phyloP scores from a whole-genome alignment of 768 basidiomycete genomes.

The Podaxis carcinomalis region DNA sequence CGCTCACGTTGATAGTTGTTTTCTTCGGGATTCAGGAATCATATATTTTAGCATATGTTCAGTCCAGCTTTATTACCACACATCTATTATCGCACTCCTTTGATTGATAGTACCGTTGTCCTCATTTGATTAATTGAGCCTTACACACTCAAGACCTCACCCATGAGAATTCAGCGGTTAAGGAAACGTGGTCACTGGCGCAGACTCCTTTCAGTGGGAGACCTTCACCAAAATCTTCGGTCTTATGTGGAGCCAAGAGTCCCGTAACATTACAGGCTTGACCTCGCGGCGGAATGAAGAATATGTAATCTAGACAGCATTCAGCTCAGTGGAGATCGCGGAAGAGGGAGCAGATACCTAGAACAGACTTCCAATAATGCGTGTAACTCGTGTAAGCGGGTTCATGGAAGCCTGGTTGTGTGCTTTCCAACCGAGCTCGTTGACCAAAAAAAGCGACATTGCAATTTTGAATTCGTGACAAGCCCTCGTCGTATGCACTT shows the following conservation, averaged over 20 bases:
- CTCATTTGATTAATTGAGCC: conserved; percentile 3
- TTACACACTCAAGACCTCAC: conserved; percentile 12
- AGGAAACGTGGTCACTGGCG: conserved; percentile 83
- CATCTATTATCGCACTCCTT: conserved; percentile 13
- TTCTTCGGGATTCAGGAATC: background rate
- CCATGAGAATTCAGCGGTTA: conserved; percentile 61
- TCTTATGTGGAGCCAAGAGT: conserved; percentile 58
- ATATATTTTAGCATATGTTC: background rate
- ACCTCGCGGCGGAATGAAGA: conserved; percentile 52
- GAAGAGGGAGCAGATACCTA: conserved; percentile 45
- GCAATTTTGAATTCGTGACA: conserved; percentile 18
- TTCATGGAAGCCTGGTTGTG: conserved; percentile 56
- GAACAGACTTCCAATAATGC: conserved; percentile 76
- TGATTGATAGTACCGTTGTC: background rate
- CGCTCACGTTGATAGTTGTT: conserved; percentile 33
- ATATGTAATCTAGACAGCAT: conserved; percentile 75
- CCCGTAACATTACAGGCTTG: conserved; percentile 36
- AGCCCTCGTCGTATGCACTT: conserved; percentile 69
- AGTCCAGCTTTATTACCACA: background rate
- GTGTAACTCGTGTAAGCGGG: conserved; percentile 90
- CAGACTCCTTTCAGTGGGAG: conserved; percentile 77
- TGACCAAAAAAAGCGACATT: conserved; percentile 45
- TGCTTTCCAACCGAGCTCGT: conserved; percentile 34
- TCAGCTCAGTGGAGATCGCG: background rate
- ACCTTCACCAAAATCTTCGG: conserved; percentile 60